Base-by-base conservation (phyloP, 805 yeast species). In the Candida nitratophila region DNA sequence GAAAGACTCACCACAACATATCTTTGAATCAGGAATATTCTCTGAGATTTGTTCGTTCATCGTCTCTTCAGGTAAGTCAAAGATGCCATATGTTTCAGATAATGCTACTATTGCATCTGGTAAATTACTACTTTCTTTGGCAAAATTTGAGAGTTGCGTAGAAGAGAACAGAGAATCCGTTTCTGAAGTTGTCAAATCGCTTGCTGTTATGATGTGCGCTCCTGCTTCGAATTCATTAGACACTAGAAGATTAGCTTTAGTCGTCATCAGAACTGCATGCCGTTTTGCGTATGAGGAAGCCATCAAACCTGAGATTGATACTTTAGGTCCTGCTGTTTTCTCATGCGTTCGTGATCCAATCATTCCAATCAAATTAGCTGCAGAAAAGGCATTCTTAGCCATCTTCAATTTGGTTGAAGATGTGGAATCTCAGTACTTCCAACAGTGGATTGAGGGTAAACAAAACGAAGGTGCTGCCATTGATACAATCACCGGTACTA, bases 351-450 rank as follows among this genome's bases (percentile, higher is more conserved):
- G 99, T 51, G 96, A 90, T 56, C 73, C 81, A n/a, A 71, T 86
- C 40, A 87, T 91, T 56, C 97, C 99, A 4, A 82, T 91, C 52
- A 90, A 89, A 56, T 71, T 91, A 49, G 96, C 97, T 1, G 96
- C 96, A 8, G 99, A 91, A 61, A 87, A 87, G 67, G 89, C 95
- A 1, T 89, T 76, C 61, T 60, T 90, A 51, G 78, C 86, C 2
- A 59, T 88, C 16, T 83, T 89, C 64, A 70, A 75, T 40, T 68
- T 91, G 53, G 82, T 86, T 29, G 86, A 83, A 24, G 96, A 85
- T 49, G 75, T 66, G 10, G 67, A 70, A 19, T 59, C 74, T 65
- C 61, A 49, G 1, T 59, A 64, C 22, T 88, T 86, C 66, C 74
- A 73, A 43, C 54, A 55, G 11, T 91, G 96, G 96, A 75, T 85